Evolutionary conservation across 306 rosid genomes (phyloP).

Genomic region (Cucurbita pepo): DNA sequence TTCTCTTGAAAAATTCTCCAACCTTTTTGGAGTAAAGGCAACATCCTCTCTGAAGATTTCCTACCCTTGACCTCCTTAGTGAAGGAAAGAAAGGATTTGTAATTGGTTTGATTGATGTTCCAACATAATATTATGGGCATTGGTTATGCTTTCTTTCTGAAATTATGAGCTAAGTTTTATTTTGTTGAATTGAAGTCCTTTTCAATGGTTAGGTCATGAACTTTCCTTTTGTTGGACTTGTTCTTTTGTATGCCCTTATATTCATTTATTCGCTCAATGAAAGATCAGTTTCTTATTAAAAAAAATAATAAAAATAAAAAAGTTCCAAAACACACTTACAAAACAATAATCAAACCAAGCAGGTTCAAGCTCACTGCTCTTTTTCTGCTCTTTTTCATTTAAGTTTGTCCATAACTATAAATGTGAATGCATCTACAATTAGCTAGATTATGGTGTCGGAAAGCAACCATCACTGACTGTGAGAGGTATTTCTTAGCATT

Average conservation of each 20-base stretch:
- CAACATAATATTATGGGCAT: background rate
- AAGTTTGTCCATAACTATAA: background rate
- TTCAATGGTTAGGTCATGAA: background rate
- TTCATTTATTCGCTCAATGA: background rate
- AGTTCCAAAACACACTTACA: background rate
- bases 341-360: background rate
- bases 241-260: background rate
- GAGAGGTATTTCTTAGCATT: background rate
- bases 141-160: background rate
- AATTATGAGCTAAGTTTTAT: background rate
- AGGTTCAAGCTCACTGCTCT: background rate
- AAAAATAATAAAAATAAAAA: background rate
- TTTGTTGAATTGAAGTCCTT: background rate
- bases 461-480: background rate
- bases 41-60: background rate
- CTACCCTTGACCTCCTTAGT: background rate
- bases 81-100: background rate
- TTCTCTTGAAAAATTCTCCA: background rate
- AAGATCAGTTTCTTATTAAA: background rate
- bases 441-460: background rate
- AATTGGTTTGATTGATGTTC: background rate
- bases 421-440: background rate
- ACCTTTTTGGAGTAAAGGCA: background rate
- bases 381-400: background rate
- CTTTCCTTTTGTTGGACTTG: background rate